Percentiles rank a stretch among this genome's conserved stretches.
Evolutionary conservation across 345 rosid species (phyloP).

Genomic region (Arabis alpina): DNA sequence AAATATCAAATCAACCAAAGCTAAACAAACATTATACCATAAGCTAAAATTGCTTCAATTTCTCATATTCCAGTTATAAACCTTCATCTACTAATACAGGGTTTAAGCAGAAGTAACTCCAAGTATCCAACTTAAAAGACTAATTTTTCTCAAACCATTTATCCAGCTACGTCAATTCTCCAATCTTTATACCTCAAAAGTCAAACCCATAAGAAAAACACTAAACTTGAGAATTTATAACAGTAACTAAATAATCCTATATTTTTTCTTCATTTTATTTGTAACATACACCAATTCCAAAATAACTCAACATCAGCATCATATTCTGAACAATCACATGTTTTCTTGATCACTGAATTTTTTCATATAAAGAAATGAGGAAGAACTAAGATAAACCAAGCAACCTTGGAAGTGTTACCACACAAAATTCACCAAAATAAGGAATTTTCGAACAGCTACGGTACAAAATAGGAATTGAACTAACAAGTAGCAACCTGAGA

Average conservation of each 20-base stretch:
- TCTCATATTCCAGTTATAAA: constrained; percentile 11
- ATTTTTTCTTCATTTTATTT: not conserved
- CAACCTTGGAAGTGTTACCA: too few species aligned
- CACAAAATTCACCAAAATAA: too few species aligned
- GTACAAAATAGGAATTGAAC: constrained; percentile 1
- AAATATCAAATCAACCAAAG: too few species aligned
- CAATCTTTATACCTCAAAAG: constrained; percentile 2
- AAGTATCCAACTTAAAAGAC: not conserved
- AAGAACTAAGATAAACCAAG: too few species aligned
- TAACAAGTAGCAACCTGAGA: constrained; percentile 19
- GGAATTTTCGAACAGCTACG: not conserved
- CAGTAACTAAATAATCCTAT: not conserved
- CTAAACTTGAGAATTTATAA: constrained; percentile 24
- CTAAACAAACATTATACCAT: not conserved
- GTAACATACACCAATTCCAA: constrained; percentile 16
- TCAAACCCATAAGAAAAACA: constrained; percentile 7
- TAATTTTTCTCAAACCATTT: constrained; percentile 15
- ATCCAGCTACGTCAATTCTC: too few species aligned
- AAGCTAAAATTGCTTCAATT: not conserved
- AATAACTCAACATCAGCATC: not conserved
- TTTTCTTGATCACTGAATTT: not conserved
- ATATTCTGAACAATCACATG: not conserved
- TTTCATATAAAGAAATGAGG: too few species aligned
- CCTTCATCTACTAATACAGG: not conserved
- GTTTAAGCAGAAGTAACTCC: not conserved